Evolutionary conservation across 176 grass and related monocot species (phyloP).

Genomic region (Chrysopogon serrulatus): DNA sequence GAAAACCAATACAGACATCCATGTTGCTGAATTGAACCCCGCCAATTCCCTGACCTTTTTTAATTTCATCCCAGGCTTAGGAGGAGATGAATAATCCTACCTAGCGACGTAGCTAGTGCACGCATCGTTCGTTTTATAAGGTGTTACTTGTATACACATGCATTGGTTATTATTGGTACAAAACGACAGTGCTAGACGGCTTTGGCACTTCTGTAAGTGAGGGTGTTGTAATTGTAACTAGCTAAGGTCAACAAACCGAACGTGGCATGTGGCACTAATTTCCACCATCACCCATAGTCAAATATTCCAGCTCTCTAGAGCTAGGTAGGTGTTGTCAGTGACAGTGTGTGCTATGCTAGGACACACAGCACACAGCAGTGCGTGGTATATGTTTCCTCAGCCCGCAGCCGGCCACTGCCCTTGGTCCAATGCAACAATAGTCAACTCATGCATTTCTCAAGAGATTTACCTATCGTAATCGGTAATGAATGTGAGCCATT

Average conservation of each 20-base stretch:
- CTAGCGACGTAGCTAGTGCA: background rate
- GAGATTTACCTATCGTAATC: background rate
- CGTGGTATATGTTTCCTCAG: background rate
- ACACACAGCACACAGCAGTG: background rate
- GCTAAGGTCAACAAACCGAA: conserved; percentile 6
- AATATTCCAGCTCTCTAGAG: background rate
- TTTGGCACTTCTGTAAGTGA: background rate
- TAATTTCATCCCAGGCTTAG: background rate
- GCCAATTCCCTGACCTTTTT: background rate
- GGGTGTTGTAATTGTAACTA: background rate
- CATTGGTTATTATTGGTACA: background rate
- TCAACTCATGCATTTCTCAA: background rate
- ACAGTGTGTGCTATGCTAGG: too few relatives aligned
- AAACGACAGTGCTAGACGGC: background rate
- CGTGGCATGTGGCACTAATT: background rate
- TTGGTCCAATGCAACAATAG: background rate
- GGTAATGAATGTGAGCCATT: too few relatives aligned
- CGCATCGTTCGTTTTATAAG: background rate
- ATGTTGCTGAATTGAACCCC: background rate
- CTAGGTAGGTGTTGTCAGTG: background rate
- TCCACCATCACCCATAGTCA: background rate
- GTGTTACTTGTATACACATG: background rate
- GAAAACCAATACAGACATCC: background rate
- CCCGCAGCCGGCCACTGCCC: background rate
- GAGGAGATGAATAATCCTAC: background rate